Evolutionary conservation across 2,329 filamentous ascomycete species (phyloP).

Genomic region (Kalmusia sp.): DNA sequence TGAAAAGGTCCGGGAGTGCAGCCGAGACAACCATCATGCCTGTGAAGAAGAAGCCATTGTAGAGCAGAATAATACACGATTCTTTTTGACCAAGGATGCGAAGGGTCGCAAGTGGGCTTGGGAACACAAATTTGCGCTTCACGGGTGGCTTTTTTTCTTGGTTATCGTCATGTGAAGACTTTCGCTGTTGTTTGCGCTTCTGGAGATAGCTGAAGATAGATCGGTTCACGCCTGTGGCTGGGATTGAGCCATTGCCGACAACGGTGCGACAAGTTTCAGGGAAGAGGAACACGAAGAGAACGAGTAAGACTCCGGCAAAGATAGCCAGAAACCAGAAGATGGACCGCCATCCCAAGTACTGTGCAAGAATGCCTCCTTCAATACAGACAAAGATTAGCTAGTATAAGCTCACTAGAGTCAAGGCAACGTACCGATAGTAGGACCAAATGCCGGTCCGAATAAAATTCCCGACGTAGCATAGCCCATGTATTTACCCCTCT

Average conservation of each 20-base stretch:
- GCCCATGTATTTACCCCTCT: slow-evolving; percentile 77
- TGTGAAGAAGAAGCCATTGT: slow-evolving; percentile 43
- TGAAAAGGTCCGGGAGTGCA: slow-evolving; percentile 34
- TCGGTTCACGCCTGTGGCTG: slow-evolving; percentile 39
- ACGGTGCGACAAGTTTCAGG: slow-evolving; percentile 54
- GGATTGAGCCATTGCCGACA: slow-evolving; percentile 50
- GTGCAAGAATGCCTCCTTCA: slow-evolving; percentile 21
- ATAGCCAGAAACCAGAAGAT: slow-evolving; percentile 54
- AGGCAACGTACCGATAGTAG: slow-evolving; percentile 41
- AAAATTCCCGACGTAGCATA: slow-evolving; percentile 62
- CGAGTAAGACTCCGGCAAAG: slow-evolving; percentile 45
- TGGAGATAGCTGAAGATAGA: slow-evolving; percentile 39
- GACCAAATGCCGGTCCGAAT: slow-evolving; percentile 41
- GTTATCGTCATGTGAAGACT: background rate
- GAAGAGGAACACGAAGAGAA: slow-evolving; percentile 47
- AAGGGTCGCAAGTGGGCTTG: slow-evolving; percentile 36
- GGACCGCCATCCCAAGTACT: slow-evolving; percentile 46
- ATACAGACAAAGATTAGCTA: background rate
- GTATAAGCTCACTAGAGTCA: background rate
- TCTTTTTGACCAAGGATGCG: slow-evolving; percentile 40
- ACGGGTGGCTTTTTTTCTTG: background rate
- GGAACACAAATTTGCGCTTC: slow-evolving; percentile 29
- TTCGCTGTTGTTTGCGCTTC: slow-evolving; percentile 28
- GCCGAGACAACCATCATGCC: slow-evolving; percentile 39
- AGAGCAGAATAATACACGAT: slow-evolving; percentile 37